A percentile compares a stretch with the other conserved stretches of the same genome.
Evolutionary conservation across 768 basidiomycete species (phyloP).

Genomic region (Infundibulicybe gibba): DNA sequence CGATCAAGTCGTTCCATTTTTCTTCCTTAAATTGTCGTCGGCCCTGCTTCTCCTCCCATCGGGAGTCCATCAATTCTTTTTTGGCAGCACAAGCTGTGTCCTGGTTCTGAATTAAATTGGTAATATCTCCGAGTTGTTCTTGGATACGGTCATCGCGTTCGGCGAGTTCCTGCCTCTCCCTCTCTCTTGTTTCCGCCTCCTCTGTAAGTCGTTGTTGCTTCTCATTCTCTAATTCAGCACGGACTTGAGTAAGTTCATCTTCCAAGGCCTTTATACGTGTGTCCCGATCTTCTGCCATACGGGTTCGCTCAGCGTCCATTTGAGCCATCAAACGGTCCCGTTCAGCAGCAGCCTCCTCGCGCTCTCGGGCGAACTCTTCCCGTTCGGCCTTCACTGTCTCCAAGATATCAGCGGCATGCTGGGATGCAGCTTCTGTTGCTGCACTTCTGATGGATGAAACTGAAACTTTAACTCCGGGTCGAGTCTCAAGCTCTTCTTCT

Average conservation of each 20-base stretch:
- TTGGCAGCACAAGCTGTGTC: slow-evolving; percentile 56
- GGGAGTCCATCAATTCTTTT: slow-evolving; percentile 54
- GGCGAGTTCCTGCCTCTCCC: slow-evolving; percentile 48
- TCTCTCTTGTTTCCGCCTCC: slow-evolving; percentile 60
- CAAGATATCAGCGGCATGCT: slow-evolving; percentile 54
- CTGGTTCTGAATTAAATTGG: slow-evolving; percentile 69
- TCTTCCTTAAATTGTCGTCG: slow-evolving; percentile 58
- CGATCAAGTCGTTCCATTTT: slow-evolving; percentile 51
- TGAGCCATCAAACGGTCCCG: slow-evolving; percentile 47
- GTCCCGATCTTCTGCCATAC: slow-evolving; percentile 45
- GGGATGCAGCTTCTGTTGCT: slow-evolving; percentile 51
- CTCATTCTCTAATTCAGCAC: slow-evolving; percentile 62
- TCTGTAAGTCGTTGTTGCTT: slow-evolving; percentile 52
- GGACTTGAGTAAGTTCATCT: slow-evolving; percentile 54
- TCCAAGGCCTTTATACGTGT: slow-evolving; percentile 58
- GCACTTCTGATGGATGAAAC: slow-evolving; percentile 35
- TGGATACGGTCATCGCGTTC: slow-evolving; percentile 62
- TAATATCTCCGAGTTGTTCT: slow-evolving; percentile 65
- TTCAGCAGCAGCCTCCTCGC: slow-evolving; percentile 51
- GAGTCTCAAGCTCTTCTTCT: slow-evolving; percentile 6
- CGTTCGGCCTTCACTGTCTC: slow-evolving; percentile 57
- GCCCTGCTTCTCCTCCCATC: slow-evolving; percentile 58
- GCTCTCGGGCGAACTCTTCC: slow-evolving; percentile 53
- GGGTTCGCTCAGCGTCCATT: slow-evolving; percentile 45
- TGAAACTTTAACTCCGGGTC: slow-evolving; percentile 28